Conservation (phyloP, 352 stramenopile genomes). For the Phytophthora pinifolia region DNA sequence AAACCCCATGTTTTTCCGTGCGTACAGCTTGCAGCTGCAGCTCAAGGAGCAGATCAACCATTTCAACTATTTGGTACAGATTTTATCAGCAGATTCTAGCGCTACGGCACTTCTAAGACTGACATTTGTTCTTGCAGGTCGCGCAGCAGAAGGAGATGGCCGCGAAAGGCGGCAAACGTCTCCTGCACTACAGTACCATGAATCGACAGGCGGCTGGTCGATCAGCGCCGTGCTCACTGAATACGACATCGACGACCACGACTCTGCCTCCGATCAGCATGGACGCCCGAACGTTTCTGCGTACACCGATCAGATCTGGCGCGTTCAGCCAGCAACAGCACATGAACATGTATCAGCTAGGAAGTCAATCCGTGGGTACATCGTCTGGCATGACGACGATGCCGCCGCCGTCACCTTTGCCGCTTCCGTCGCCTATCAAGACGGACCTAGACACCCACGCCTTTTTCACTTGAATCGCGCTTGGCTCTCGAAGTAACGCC, state of each 20-base stretch:
- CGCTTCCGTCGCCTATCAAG: constrained; percentile 80
- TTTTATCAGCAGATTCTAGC: neutral
- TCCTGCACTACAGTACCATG: constrained; percentile 31
- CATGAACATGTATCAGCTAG: constrained; percentile 29
- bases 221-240: constrained; percentile 19
- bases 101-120: neutral
- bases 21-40: constrained; percentile 82
- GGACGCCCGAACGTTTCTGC: constrained; percentile 32
- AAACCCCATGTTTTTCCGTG: constrained; percentile 89
- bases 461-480: constrained; percentile 71
- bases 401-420: constrained; percentile 46
- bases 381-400: constrained; percentile 23
- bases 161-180: constrained; percentile 43
- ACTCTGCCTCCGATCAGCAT: constrained; percentile 35
- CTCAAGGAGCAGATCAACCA: constrained; percentile 90
- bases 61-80: constrained; percentile 90
- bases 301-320: constrained; percentile 26
- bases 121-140: constrained; percentile 33
- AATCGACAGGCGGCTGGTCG: constrained; percentile 19
- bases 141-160: constrained; percentile 73
- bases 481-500: neutral
- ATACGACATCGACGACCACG: constrained; percentile 22
- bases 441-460: constrained; percentile 83
- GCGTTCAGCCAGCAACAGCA: constrained; percentile 23
- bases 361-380: constrained; percentile 16